A percentile compares a stretch with the other conserved stretches of the same genome.
These are phyloP conservation scores for Cercospora citrullina DNA, from an alignment of 2,329 filamentous ascomycete genomes.

Conservation along the genomic window DNA sequence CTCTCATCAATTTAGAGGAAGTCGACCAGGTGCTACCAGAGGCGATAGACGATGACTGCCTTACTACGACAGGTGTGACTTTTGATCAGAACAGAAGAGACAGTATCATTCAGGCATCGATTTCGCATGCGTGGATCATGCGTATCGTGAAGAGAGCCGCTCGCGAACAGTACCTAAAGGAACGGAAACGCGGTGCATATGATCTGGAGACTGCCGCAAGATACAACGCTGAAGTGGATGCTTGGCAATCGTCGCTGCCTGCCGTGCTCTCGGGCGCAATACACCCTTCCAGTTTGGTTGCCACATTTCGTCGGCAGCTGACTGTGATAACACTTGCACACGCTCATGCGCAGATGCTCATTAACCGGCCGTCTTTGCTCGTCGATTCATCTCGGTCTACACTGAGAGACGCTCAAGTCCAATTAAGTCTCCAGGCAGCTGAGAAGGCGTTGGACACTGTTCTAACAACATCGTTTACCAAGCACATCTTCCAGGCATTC, in stretches of 20 bases:
- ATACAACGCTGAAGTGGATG: constrained; percentile 45
- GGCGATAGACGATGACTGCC: constrained; percentile 36
- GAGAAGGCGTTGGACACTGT: constrained; percentile 49
- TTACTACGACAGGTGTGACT: constrained; percentile 20
- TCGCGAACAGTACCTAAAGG: constrained; percentile 33
- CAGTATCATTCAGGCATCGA: constrained; percentile 38
- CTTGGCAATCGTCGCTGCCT: constrained; percentile 51
- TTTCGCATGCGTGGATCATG: constrained; percentile 35
- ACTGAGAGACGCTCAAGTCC: constrained; percentile 41
- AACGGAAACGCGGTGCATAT: constrained; percentile 23
- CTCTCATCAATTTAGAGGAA: constrained; percentile 40
- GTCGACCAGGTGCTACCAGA: constrained; percentile 35
- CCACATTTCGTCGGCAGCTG: constrained; percentile 56
- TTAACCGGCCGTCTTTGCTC: constrained; percentile 55
- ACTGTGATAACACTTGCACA: constrained; percentile 57
- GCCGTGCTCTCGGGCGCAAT: constrained; percentile 48
- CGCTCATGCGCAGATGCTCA: constrained; percentile 58
- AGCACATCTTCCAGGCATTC: constrained; percentile 49
- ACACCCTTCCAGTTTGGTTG: constrained; percentile 48
- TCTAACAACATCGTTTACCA: constrained; percentile 37
- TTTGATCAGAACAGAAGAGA: constrained; percentile 27
- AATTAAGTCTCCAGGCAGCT: constrained; percentile 52
- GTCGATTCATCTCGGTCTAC: constrained; percentile 37
- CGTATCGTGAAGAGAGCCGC: constrained; percentile 35
- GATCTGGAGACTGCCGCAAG: constrained; percentile 40